Conservation (phyloP, 495 filamentous ascomycete genomes). For the Bacidia rubella region DNA sequence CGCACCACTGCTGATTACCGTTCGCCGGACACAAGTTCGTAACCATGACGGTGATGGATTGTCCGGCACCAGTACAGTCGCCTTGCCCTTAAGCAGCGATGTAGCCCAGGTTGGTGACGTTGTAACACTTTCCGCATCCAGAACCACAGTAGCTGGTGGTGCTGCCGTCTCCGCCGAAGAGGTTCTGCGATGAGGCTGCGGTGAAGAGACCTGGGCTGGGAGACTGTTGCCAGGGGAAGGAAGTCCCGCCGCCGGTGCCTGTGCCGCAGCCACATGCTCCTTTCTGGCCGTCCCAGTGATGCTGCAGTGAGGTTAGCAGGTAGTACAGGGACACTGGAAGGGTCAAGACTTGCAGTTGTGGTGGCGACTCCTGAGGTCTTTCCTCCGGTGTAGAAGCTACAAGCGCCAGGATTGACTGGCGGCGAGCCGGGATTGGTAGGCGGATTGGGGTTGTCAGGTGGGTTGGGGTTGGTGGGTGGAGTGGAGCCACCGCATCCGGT, state of each 20-base stretch:
- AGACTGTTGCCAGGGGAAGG: conserved; percentile 23
- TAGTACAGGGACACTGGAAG: not conserved
- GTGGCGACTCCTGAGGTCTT: conserved; percentile 5
- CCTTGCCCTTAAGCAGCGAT: conserved; percentile 23
- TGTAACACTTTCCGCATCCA: conserved; percentile 30
- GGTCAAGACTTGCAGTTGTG: conserved; percentile 10
- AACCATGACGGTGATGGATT: conserved; percentile 30
- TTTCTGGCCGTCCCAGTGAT: conserved; percentile 24
- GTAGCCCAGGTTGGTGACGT: conserved; percentile 25
- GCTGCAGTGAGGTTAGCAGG: conserved; percentile 11
- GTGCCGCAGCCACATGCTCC: conserved; percentile 26
- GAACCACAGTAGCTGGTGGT: conserved; percentile 25
- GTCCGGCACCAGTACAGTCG: conserved; percentile 22
- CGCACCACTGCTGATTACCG: conserved; percentile 29
- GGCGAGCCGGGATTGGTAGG: not conserved
- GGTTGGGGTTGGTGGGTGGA: not conserved
- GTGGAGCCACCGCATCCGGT: not conserved
- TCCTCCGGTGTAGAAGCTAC: not conserved
- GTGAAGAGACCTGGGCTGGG: conserved; percentile 19
- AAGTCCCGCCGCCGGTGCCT: conserved; percentile 11
- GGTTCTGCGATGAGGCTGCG: conserved; percentile 23
- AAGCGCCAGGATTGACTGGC: not conserved
- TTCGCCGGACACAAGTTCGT: conserved; percentile 29
- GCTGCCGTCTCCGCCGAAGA: conserved; percentile 16
- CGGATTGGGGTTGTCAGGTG: not conserved